A percentile compares a stretch with the other conserved stretches of the same genome.
Evolutionary conservation across 2,329 filamentous ascomycete genomes (phyloP).

Genomic region (Dryadomyces quercivorus): DNA sequence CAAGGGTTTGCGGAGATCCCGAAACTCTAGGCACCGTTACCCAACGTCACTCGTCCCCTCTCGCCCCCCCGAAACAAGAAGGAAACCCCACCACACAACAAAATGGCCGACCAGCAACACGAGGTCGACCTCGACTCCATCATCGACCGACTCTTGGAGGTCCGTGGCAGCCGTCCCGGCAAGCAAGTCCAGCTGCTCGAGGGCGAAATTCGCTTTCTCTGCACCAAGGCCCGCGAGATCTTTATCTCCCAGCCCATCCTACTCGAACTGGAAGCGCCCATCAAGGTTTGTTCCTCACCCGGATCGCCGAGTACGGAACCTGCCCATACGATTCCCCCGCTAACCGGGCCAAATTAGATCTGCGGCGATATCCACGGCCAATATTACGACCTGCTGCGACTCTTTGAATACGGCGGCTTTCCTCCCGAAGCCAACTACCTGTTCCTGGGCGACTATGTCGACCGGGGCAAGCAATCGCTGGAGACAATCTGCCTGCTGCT

Average conservation of each 20-base stretch:
- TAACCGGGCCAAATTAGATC: conserved; percentile 46
- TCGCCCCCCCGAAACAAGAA: not conserved
- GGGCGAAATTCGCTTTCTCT: conserved; percentile 90
- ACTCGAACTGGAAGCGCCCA: conserved; percentile 93
- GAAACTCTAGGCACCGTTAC: conserved; percentile 5
- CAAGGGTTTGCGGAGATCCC: conserved; percentile 13
- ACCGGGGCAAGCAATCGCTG: conserved; percentile 96
- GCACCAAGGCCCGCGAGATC: conserved; percentile 97
- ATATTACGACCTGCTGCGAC: conserved; percentile 92
- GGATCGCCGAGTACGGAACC: not conserved
- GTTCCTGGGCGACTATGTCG: conserved; percentile 97
- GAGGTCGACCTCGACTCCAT: conserved; percentile 99
- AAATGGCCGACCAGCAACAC: conserved; percentile 55
- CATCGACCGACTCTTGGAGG: conserved; percentile 96
- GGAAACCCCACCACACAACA: conserved; percentile 11
- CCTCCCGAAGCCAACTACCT: conserved; percentile 98
- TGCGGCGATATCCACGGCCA: conserved; percentile 98
- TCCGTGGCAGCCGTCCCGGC: conserved; percentile 91
- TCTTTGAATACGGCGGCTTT: conserved; percentile 98
- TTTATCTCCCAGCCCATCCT: conserved; percentile 99
- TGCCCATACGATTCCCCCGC: not conserved
- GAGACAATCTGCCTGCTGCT: conserved; percentile 96
- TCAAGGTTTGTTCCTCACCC: conserved; percentile 60
- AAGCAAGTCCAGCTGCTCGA: conserved; percentile 98
- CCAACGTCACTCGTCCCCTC: conserved; percentile 2